Evolutionary conservation across 1,284 basidiomycete genomes (phyloP).

Genomic region (Irpex sp.): DNA sequence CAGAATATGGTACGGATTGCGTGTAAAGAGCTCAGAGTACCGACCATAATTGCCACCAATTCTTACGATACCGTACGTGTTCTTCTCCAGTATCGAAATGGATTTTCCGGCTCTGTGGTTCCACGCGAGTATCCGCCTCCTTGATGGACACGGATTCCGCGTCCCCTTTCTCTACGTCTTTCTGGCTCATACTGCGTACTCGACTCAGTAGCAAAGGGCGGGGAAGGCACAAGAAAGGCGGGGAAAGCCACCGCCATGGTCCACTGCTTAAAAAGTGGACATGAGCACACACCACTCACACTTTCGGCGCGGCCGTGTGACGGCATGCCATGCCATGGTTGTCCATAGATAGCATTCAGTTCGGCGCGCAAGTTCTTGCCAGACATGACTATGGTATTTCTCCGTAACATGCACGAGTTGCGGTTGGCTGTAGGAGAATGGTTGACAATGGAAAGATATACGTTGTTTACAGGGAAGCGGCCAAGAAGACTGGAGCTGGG

Average conservation of each 20-base stretch:
- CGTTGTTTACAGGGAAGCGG: no score
- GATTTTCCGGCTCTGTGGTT: constrained; percentile 23
- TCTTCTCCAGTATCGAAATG: constrained; percentile 48
- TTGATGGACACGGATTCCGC: background rate
- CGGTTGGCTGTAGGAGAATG: no score
- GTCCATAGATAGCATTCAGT: no score
- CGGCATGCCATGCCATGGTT: background rate
- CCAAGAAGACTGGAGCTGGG: no score
- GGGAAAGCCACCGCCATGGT: background rate
- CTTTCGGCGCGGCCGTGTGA: background rate
- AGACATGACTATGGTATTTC: no score
- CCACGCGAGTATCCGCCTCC: constrained; percentile 1
- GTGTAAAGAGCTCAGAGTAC: constrained; percentile 8
- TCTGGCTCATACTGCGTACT: constrained; percentile 4
- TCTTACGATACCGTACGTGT: constrained; percentile 36
- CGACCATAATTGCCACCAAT: constrained; percentile 49
- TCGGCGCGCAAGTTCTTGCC: no score
- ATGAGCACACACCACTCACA: no score
- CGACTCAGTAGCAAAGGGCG: background rate
- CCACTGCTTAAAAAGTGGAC: background rate
- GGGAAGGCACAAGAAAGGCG: background rate
- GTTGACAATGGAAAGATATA: no score
- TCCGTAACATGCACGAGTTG: no score
- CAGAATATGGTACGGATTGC: background rate
- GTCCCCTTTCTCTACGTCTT: constrained; percentile 13